A percentile compares a stretch with the other conserved stretches of the same genome.
Conservation (phyloP, 1,284 basidiomycete genomes). For the Bondarzewia mesenterica region DNA sequence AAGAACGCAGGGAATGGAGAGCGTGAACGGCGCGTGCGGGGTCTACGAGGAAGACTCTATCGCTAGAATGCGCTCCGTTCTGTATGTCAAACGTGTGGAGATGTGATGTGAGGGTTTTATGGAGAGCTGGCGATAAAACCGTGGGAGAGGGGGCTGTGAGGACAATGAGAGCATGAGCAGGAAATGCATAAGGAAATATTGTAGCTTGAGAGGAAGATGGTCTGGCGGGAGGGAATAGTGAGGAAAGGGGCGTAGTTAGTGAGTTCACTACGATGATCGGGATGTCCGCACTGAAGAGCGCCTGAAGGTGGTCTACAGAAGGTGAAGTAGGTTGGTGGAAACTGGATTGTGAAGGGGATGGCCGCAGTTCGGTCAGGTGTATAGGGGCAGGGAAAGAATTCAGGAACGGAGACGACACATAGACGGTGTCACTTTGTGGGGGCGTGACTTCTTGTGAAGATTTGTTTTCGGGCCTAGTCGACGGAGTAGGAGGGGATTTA, state of each 20-base stretch:
- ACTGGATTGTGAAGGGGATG: too few relatives aligned
- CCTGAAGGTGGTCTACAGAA: slow-evolving; percentile 14
- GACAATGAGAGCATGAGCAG: slow-evolving; percentile 45
- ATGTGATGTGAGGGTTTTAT: not conserved
- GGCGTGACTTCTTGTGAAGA: too few relatives aligned
- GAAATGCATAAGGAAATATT: slow-evolving; percentile 25
- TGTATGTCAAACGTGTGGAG: not conserved
- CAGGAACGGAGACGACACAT: slow-evolving; percentile 42
- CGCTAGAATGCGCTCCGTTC: not conserved
- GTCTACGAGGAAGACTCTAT: slow-evolving; percentile 41
- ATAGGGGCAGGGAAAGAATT: slow-evolving; percentile 40
- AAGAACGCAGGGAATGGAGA: slow-evolving; percentile 35
- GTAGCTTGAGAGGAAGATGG: slow-evolving; percentile 11
- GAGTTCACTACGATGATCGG: slow-evolving; percentile 55
- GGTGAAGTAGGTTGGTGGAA: slow-evolving; percentile 6
- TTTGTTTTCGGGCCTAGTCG: not conserved
- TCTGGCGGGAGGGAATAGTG: slow-evolving; percentile 20
- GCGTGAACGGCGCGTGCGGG: slow-evolving; percentile 48
- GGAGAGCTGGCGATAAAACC: slow-evolving; percentile 3
- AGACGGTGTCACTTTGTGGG: slow-evolving; percentile 11
- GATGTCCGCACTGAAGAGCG: slow-evolving; percentile 44
- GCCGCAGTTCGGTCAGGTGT: slow-evolving; percentile 36
- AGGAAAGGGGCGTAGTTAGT: slow-evolving; percentile 35
- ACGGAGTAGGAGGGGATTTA: too few relatives aligned
- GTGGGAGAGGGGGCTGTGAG: slow-evolving; percentile 26